Conservation (phyloP, 2,329 filamentous ascomycete species). For the Aspergillus ustus region DNA sequence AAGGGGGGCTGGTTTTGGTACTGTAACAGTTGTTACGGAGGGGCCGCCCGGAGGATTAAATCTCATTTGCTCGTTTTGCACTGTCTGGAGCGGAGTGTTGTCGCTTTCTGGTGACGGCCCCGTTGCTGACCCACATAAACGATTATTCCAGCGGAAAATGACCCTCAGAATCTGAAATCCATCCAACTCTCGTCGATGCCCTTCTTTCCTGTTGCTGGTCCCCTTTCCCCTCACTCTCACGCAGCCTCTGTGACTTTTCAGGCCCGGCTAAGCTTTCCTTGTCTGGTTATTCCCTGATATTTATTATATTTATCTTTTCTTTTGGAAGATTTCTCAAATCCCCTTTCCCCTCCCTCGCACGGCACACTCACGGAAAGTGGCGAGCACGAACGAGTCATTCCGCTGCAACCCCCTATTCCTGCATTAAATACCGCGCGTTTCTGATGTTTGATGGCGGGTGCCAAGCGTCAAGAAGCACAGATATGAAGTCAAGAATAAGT, state of each 20-base stretch:
- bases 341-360: conserved; percentile 6
- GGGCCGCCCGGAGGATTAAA: conserved; percentile 21
- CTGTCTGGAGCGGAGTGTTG: conserved; percentile 24
- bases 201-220: conserved; percentile 2
- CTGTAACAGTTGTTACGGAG: conserved; percentile 17
- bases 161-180: background rate
- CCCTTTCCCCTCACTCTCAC: conserved; percentile 27
- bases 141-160: background rate
- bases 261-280: conserved; percentile 33
- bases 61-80: conserved; percentile 24
- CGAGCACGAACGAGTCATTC: conserved; percentile 11
- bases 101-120: conserved; percentile 32
- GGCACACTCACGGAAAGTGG: conserved; percentile 11
- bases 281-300: conserved; percentile 19
- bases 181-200: background rate
- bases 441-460: background rate
- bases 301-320: conserved; percentile 15
- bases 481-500: conserved; percentile 27
- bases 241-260: conserved; percentile 11
- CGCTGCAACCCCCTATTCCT: conserved; percentile 8
- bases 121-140: conserved; percentile 26
- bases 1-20: conserved; percentile 26
- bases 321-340: background rate
- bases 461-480: background rate
- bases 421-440: background rate